These are phyloP conservation scores for Moringa oleifera DNA, from an alignment of 345 rosid species.

Conservation along the genomic window DNA sequence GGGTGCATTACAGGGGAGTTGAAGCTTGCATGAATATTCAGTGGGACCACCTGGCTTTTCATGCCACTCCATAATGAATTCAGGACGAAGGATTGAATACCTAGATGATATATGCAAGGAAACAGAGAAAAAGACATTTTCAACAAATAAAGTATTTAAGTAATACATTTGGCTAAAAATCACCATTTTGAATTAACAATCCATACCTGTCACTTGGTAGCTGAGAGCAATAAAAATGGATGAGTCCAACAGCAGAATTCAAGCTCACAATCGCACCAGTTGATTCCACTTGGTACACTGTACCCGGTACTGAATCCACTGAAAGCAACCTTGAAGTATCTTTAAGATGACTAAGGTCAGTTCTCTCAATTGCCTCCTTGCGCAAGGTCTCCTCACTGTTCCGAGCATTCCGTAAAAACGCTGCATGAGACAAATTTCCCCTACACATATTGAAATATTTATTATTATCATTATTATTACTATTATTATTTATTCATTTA, in stretches of 20 bases:
- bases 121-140: slow-evolving; percentile 10
- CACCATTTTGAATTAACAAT: not conserved
- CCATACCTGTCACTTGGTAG: slow-evolving; percentile 91
- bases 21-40: slow-evolving; percentile 96
- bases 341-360: slow-evolving; percentile 92
- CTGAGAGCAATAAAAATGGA: slow-evolving; percentile 97
- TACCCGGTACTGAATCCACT: slow-evolving; percentile 65
- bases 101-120: slow-evolving; percentile 29
- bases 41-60: slow-evolving; percentile 88
- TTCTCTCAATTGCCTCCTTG: slow-evolving; percentile 95
- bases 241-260: slow-evolving; percentile 92
- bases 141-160: slow-evolving; percentile 9
- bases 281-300: slow-evolving; percentile 88
- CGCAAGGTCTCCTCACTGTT: slow-evolving; percentile 96
- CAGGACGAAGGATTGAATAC: slow-evolving; percentile 95
- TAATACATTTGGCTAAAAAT: not conserved
- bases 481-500: no score
- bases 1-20: slow-evolving; percentile 96
- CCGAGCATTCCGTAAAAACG: slow-evolving; percentile 91
- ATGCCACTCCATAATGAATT: slow-evolving; percentile 82
- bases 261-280: slow-evolving; percentile 99
- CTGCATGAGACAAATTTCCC: slow-evolving; percentile 78
- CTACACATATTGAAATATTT: slow-evolving; percentile 31
- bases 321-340: slow-evolving; percentile 84
- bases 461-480: no score